Conservation (phyloP, 2,329 filamentous ascomycete species). For the Arthrobotrys conoides region DNA sequence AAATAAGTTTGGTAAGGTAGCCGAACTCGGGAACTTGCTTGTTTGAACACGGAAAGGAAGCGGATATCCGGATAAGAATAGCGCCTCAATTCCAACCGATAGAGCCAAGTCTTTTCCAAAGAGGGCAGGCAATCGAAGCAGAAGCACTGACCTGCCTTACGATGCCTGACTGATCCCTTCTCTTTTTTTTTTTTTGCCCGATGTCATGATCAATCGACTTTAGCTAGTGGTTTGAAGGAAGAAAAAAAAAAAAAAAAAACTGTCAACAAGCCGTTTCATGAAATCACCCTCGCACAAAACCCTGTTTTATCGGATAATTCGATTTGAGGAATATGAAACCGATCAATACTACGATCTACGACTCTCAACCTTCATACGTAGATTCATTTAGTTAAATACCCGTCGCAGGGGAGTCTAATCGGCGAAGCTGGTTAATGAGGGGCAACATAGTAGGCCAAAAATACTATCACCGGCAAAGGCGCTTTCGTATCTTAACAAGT, state of each 20-base stretch:
- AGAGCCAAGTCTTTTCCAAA: slow-evolving; percentile 22
- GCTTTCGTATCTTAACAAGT: slow-evolving; percentile 37
- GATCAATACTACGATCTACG: slow-evolving; percentile 13
- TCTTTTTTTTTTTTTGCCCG: background rate
- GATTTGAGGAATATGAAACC: slow-evolving; percentile 12
- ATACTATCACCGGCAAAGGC: background rate
- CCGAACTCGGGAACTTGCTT: slow-evolving; percentile 51
- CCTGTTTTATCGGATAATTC: slow-evolving; percentile 21
- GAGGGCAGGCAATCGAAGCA: slow-evolving; percentile 35
- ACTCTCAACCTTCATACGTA: background rate
- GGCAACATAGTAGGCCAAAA: too few relatives aligned
- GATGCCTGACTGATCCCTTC: background rate
- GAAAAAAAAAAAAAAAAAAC: background rate
- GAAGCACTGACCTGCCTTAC: background rate
- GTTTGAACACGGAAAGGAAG: slow-evolving; percentile 55
- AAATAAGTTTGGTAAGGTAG: slow-evolving; percentile 17
- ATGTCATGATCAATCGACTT: too few relatives aligned
- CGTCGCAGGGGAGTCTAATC: background rate
- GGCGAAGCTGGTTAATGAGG: background rate
- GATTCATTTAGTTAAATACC: background rate
- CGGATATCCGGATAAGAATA: slow-evolving; percentile 55
- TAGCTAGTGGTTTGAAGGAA: too few relatives aligned
- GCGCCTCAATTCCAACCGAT: slow-evolving; percentile 47
- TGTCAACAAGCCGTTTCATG: slow-evolving; percentile 18
- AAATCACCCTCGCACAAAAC: background rate